Evolutionary conservation across 345 rosid species (phyloP).

Genomic region (Hibiscus trionum): DNA sequence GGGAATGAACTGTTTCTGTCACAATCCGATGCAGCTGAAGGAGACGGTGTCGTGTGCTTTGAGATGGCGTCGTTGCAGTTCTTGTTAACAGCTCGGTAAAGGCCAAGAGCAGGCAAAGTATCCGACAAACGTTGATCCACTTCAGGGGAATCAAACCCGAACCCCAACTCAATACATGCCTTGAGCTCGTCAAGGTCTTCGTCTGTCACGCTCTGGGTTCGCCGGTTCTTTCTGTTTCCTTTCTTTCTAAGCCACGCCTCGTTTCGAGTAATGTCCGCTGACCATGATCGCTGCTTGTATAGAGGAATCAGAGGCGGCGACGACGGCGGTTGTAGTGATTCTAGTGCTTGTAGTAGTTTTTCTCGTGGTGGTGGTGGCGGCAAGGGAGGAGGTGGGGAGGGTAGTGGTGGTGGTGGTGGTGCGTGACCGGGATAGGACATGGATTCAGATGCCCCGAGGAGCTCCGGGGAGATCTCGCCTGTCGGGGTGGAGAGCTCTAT

Average conservation of each 20-base stretch:
- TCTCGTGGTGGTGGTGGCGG: too few relatives aligned
- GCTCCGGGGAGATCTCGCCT: conserved; percentile 28
- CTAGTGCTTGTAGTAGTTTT: too few relatives aligned
- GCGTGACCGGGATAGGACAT: conserved; percentile 12
- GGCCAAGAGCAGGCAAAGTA: conserved; percentile 76
- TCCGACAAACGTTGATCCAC: conserved; percentile 61
- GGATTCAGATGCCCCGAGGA: conserved; percentile 26
- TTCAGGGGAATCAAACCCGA: conserved; percentile 74
- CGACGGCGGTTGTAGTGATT: background rate
- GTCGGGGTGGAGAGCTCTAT: conserved; percentile 9
- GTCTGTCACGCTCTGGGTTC: conserved; percentile 76
- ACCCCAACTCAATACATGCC: conserved; percentile 78
- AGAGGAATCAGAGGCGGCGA: conserved; percentile 26
- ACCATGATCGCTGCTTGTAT: conserved; percentile 75
- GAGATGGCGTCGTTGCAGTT: conserved; percentile 42
- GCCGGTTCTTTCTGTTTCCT: conserved; percentile 35
- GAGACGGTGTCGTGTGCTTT: conserved; percentile 26
- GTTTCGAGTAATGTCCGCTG: conserved; percentile 73
- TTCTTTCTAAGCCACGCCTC: conserved; percentile 85
- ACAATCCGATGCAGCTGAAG: conserved; percentile 41
- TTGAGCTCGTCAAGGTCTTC: conserved; percentile 95
- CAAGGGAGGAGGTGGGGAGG: too few relatives aligned
- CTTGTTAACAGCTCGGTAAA: conserved; percentile 70
- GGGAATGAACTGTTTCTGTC: conserved; percentile 35
- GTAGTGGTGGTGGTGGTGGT: background rate